phyloP scores from a whole-genome alignment of 225 moss, liverwort and hornwort species.

The Marchantia paleacea region DNA sequence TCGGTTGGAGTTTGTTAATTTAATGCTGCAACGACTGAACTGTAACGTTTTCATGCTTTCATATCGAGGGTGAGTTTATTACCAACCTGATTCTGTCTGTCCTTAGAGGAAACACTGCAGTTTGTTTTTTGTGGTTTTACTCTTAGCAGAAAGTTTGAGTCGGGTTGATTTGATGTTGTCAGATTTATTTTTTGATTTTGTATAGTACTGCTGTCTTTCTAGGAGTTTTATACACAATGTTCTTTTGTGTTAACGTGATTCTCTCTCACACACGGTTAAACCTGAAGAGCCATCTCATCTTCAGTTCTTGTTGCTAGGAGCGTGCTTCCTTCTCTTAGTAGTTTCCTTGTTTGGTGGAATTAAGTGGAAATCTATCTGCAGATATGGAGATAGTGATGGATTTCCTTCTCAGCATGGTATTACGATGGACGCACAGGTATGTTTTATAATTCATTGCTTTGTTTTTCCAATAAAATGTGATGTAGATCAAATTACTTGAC shows the following conservation, averaged over 20 bases:
- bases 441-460: not conserved
- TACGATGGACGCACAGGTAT: conserved; percentile 73
- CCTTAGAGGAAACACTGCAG: not conserved
- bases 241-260: not conserved
- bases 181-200: not conserved
- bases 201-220: not conserved
- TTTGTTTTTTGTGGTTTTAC: too few relatives aligned
- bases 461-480: too few relatives aligned
- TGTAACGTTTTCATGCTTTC: conserved; percentile 97
- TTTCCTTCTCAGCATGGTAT: conserved; percentile 82
- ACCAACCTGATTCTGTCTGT: not conserved
- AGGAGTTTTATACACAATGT: not conserved
- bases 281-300: not conserved
- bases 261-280: not conserved
- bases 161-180: not conserved
- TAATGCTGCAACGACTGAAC: conserved; percentile 60
- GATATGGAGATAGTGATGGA: conserved; percentile 84
- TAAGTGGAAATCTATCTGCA: conserved; percentile 25
- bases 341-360: not conserved
- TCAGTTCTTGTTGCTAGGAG: not conserved
- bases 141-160: not conserved
- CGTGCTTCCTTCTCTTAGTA: not conserved
- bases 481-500: not conserved
- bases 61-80: conserved; percentile 66
- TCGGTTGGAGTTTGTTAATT: conserved; percentile 74